Conservation (phyloP, 2,329 filamentous ascomycete genomes). For the Venturiaceae sp. region DNA sequence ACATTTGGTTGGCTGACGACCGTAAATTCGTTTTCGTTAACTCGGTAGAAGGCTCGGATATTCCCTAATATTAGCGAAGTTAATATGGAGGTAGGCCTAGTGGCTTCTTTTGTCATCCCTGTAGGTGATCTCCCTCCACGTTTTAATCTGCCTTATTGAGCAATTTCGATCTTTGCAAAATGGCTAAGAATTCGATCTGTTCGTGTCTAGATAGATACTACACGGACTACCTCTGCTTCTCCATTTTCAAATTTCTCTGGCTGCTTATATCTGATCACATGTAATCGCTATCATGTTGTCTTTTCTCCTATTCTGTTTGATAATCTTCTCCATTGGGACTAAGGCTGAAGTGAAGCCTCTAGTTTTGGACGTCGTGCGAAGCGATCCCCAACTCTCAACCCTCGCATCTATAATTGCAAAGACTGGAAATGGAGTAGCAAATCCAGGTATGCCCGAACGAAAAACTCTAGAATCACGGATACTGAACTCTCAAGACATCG, state of each 20-base stretch:
- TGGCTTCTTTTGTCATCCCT: background rate
- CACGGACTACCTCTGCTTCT: no score
- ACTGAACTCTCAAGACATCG: background rate
- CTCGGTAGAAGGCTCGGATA: no score
- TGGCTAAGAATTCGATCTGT: background rate
- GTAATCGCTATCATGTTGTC: background rate
- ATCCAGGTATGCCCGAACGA: background rate
- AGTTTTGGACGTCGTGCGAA: background rate
- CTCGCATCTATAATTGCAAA: background rate
- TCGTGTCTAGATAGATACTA: background rate
- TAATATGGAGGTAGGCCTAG: background rate
- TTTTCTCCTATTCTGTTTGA: background rate
- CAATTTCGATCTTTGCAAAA: background rate
- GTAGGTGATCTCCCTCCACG: background rate
- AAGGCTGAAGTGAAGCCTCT: background rate
- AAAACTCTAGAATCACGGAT: background rate
- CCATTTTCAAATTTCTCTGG: background rate
- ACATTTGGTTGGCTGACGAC: background rate
- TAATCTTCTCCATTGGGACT: background rate
- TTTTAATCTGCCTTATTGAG: no score
- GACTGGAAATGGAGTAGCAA: background rate
- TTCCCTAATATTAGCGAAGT: background rate
- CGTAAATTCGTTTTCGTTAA: background rate
- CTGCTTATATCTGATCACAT: background rate
- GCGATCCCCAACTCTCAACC: background rate